phyloP scores from a whole-genome alignment of 2,329 filamentous ascomycete genomes.

The Falciphora oryzae region DNA sequence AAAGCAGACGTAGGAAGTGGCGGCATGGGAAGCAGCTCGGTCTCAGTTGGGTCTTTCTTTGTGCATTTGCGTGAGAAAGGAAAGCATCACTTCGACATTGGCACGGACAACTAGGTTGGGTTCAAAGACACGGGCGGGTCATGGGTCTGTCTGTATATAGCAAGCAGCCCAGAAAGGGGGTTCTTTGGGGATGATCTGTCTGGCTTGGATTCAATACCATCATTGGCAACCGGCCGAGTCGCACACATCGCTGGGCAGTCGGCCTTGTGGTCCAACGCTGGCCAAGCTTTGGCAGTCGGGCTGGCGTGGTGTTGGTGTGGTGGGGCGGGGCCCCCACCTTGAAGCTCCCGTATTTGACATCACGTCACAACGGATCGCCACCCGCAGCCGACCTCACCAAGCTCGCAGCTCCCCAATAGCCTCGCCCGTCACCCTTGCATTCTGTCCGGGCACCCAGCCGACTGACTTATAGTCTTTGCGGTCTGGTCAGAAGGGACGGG shows the following conservation, averaged over 20 bases:
- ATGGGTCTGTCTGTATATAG: not conserved
- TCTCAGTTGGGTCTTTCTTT: not conserved
- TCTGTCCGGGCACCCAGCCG: not conserved
- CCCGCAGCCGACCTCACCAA: not conserved
- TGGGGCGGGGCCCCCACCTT: not conserved
- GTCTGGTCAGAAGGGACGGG: not conserved
- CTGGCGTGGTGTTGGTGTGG: not conserved
- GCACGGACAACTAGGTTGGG: not conserved
- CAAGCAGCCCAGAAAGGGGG: not conserved
- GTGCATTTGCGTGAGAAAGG: not conserved
- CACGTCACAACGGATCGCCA: slow-evolving; percentile 1
- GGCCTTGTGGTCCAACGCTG: too few relatives aligned
- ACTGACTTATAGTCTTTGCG: not conserved
- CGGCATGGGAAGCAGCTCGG: not conserved
- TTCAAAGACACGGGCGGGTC: not conserved
- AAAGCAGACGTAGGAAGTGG: not conserved
- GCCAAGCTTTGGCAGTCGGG: too few relatives aligned
- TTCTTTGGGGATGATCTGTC: not conserved
- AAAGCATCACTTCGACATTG: not conserved
- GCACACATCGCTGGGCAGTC: not conserved
- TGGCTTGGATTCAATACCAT: not conserved
- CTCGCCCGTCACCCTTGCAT: not conserved
- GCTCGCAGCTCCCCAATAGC: too few relatives aligned
- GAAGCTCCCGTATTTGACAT: not conserved
- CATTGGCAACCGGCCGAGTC: not conserved